Base-by-base conservation (phyloP, 495 filamentous ascomycete species). In the Jackrogersella minutella region DNA sequence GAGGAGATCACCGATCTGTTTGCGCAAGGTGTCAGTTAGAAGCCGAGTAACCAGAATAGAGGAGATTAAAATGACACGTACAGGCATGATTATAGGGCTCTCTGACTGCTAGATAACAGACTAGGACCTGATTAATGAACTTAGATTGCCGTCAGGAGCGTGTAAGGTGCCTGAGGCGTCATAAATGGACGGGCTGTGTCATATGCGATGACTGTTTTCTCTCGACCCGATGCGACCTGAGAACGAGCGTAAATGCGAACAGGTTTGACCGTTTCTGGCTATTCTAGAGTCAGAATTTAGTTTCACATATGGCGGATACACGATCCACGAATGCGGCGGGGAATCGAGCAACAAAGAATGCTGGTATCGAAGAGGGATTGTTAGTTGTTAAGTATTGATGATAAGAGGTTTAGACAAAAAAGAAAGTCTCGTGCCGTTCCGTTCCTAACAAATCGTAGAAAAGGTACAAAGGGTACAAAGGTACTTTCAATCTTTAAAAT, bases 1-100 rank as follows among this genome's bases (percentile, higher is more conserved):
- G 34, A 86, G 79, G 30, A 86, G 76, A 41, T 86, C 84, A 26
- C 76, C 68, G 64, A 86, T 85, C 82, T 82, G 53, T 36, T 36
- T 61, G 55, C 67, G 51, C 60, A 63, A 47, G 14, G 40, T 21
- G 63, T 74, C 70, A 72, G 69, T 74, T 72, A 72, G 69, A 55
- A 52, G 36, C 46, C 17, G 37, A 16, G n/a, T 37, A 22, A 52
- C 30, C 36, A 50, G 3, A 21, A 26, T 33, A 54, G 70, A 55
- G 66, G 63, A 51, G 26, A 46, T 16, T 10, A 58, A 40, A 33
- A 43, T 17, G 59, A 54, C 30, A 62, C 60, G 28, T 65, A 74
- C 73, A 33, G 73, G 70, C 70, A 74, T 74, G n/a, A 33, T 71
- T 60, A 59, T 21, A 50, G 67, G 61, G 57, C 55, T 64, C 14